Base-by-base conservation (phyloP, 2,329 filamentous ascomycete species). In the Cadophora malorum region DNA sequence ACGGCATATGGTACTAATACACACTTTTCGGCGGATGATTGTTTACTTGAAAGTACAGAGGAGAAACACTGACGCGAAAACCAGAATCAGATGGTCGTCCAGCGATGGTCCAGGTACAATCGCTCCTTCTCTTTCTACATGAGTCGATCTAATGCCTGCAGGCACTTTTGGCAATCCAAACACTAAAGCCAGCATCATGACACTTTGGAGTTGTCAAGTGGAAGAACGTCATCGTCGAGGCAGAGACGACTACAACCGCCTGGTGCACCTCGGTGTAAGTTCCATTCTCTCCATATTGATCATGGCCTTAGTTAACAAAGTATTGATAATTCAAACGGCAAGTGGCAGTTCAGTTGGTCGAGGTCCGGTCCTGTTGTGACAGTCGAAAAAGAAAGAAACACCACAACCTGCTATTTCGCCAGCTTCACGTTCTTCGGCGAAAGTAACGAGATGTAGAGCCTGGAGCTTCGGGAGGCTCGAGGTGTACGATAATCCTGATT, bases 321-420 rank as follows among this genome's bases (percentile, higher is more conserved):
- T 9, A 35, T 56, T 12, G 4, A 28, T 28, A 56, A 19, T 10
- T 28, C 28, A 21, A 28, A 35, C 16, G 28, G 31, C 2, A 56
- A 55, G 45, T 19, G 19, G 8, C 35, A 53, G n/a, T 55, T 63
- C 16, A n/a, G 31, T 2, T 63, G 61, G 61, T 45, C 31, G 8
- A 35, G 33, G 10, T 53, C 50, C 4, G 14, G 25, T n/a, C 33
- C 61, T 10, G n/a, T 63, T 0, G 61, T 33, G 9, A 55, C 49
- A 19, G 31, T 52, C 4, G 33, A 63, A n/a, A 21, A 33, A 5
- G 31, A 41, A 5, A 38, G 33, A 10, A 63, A 53, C 31, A 63
- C 33, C 10, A 53, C 61, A 9, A 63, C 61, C 4, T 63, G 50
- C 33, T 55, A 63, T 19, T 41, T 63, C 41, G 50, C n/a, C 16